phyloP scores from a whole-genome alignment of 2,329 filamentous ascomycete species.

The Exophiala dermatitidis region DNA sequence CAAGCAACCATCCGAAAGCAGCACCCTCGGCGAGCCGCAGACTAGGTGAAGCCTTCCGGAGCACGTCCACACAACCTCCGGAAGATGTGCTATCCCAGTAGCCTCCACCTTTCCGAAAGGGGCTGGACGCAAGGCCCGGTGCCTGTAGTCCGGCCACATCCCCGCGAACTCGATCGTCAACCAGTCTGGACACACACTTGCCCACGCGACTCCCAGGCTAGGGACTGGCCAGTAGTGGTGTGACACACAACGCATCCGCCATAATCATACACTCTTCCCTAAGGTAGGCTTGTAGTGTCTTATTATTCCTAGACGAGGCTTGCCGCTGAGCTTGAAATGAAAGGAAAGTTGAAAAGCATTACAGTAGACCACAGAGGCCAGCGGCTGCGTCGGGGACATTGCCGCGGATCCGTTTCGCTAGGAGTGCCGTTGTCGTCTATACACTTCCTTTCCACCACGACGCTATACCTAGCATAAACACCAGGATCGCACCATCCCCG shows the following conservation, averaged over 20 bases:
- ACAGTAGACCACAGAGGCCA: no score
- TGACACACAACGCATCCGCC: neutral
- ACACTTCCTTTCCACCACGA: slow-evolving; percentile 34
- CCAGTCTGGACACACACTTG: neutral
- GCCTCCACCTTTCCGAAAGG: neutral
- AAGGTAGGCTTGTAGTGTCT: no score
- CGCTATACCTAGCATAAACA: slow-evolving; percentile 41
- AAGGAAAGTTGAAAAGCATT: neutral
- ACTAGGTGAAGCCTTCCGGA: neutral
- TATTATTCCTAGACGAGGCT: neutral
- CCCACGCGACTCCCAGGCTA: neutral
- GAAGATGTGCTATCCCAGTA: neutral
- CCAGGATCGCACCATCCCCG: slow-evolving; percentile 39
- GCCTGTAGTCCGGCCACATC: neutral
- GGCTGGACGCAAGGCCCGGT: neutral
- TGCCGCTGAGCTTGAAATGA: neutral
- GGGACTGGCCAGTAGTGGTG: neutral
- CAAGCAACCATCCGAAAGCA: no score
- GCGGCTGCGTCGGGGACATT: neutral
- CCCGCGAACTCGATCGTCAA: neutral
- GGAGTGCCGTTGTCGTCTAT: slow-evolving; percentile 1
- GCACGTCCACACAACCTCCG: neutral
- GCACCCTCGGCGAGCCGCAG: no score
- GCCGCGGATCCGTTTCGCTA: neutral
- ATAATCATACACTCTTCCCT: no score